Evolutionary conservation across 257 asterid species (phyloP), one percentile per base, ranked within the genome.

Genomic region (Apocynum venetum): DNA sequence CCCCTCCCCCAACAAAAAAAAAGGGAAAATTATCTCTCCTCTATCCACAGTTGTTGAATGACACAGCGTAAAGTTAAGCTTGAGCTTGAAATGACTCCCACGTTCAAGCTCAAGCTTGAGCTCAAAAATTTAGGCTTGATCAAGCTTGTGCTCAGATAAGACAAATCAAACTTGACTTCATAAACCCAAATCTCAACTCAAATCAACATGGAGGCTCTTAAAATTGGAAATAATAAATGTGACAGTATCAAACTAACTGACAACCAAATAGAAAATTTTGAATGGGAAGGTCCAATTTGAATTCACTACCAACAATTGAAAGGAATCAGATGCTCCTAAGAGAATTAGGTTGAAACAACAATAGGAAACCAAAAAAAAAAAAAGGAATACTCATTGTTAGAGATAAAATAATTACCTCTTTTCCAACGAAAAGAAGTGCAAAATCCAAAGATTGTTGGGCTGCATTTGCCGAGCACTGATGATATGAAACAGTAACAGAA

Each of bases 401-500:
- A 83, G 66, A 57, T 17, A 57, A 85, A 3, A 76, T 77, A 15
- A 40, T 76, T 89, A 92, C 97, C 98, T 94, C 90, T 78, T 86
- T 85, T 67, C 97, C 98, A 75, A 94, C 82, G 80, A 94, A 94
- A 79, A 94, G 85, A 74, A 94, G 82, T 75, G 93, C 97, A 84
- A 94, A 85, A 64, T 91, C 89, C 88, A 84, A 80, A 79, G 88
- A 76, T 72, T 82, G 82, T 51, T 83, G 91, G 59, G 82, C 87
- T 78, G 88, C 91, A 85, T 80, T 82, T 71, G 81, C 83, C 49
- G 90, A 85, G 91, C 98, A 94, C 97, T 92, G 88, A 80, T 76
- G 74, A 86, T 75, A 82, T n/a, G 43, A 59, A 78, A 69, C 79
- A 75, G 53, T 41, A 65, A 68, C 52, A 74, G 61, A 74, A 52